Percentiles rank a stretch among this genome's conserved stretches.
Evolutionary conservation across 2,329 filamentous ascomycete species (phyloP).

Genomic region (Fusarium verrucosum): DNA sequence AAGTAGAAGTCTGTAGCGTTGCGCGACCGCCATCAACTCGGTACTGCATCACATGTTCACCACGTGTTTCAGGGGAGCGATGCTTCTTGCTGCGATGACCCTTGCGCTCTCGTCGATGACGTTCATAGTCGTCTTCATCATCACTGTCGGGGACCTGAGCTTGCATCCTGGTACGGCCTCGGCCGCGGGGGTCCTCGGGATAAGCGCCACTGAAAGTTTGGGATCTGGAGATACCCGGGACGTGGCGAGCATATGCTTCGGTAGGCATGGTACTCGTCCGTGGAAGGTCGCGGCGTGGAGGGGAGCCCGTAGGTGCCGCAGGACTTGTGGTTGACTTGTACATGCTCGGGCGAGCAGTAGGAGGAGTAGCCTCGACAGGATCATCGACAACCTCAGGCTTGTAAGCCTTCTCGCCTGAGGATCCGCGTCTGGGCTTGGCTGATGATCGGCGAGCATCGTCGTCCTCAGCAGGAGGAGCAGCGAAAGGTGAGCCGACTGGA

Average conservation of each 20-base stretch:
- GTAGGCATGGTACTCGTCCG: slow-evolving; percentile 50
- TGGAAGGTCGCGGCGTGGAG: no score
- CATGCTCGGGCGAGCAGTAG: slow-evolving; percentile 44
- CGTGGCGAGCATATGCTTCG: slow-evolving; percentile 45
- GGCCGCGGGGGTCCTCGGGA: slow-evolving; percentile 49
- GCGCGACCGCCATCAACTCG: slow-evolving; percentile 44
- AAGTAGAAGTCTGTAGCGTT: slow-evolving; percentile 44
- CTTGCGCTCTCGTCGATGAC: slow-evolving; percentile 47
- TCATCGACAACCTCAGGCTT: slow-evolving; percentile 50
- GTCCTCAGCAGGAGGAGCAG: slow-evolving; percentile 44
- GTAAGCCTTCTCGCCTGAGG: slow-evolving; percentile 47
- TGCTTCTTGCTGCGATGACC: slow-evolving; percentile 50
- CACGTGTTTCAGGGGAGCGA: slow-evolving; percentile 47
- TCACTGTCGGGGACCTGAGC: slow-evolving; percentile 50
- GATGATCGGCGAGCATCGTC: slow-evolving; percentile 49
- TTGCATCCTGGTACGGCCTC: slow-evolving; percentile 51
- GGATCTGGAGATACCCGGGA: slow-evolving; percentile 45
- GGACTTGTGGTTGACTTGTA: slow-evolving; percentile 42
- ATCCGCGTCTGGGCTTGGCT: slow-evolving; percentile 48
- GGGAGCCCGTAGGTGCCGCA: slow-evolving; percentile 44
- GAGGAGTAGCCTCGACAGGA: slow-evolving; percentile 45
- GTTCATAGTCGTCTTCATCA: slow-evolving; percentile 49
- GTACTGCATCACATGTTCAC: slow-evolving; percentile 44
- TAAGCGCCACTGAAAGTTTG: slow-evolving; percentile 48
- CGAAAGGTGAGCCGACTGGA: slow-evolving; percentile 45